Base-by-base conservation (phyloP, 768 basidiomycete species). In the Naematelia encephala region DNA sequence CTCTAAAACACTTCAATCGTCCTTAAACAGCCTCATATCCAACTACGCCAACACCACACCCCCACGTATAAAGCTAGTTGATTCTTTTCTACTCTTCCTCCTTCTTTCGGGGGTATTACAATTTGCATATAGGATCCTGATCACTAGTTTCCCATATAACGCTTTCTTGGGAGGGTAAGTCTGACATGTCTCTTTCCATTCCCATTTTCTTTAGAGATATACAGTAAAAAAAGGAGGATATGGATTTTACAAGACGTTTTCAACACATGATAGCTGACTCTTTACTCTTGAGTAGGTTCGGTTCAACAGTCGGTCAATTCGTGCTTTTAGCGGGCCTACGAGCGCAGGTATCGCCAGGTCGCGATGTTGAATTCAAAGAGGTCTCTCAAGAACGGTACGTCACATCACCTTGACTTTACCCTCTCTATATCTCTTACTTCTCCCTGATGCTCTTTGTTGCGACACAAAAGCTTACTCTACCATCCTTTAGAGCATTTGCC, bases 61-160 rank as follows among this genome's bases (percentile, higher is more conserved):
- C 3, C 79, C 88, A 67, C 84, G 90, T 13, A 85, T 98, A 69
- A 94, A 97, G 80, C 86, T 93, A 78, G 86, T 98, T 74, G 96
- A 99, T 80, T 79, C 85, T 5, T 97, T 97, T 82, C 83, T 98
- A 63, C 79, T 89, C 60, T 96, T 94, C 82, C 83, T 94, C 69
- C 86, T 97, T 81, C 82, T 94, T 47, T 89, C 89, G 1, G 96
- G 96, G 68, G 82, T 93, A 59, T 74, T 85, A 46, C 93, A 97
- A 76, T 97, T 99, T 79, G 79, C 83, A 10, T 98, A 98, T 80
- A 91, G 94, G 80, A 79, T 94, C 27, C 81, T 91, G 65, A 82
- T 99, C 62, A 91, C 91, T 58, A 88, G 86, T 80, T 98, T 86
- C 79, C 96, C 96, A 22, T 97, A 93, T 82, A 97, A 99, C 68